phyloP scores from a whole-genome alignment of 1,284 basidiomycete species.

The Xerocomus nothofagi region DNA sequence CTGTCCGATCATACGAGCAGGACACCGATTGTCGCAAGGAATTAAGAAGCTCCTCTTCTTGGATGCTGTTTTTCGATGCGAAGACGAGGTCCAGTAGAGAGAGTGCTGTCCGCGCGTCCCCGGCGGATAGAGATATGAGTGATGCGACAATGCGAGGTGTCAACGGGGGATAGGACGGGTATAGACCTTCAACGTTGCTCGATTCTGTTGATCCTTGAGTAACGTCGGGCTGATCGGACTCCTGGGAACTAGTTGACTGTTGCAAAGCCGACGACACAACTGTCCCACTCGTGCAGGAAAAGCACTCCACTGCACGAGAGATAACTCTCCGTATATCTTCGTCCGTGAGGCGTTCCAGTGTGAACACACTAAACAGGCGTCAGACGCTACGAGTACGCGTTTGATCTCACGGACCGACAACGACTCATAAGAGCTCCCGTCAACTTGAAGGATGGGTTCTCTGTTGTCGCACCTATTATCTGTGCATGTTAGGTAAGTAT shows the following conservation, averaged over 20 bases:
- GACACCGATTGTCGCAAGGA: constrained; percentile 57
- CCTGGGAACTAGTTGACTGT: constrained; percentile 13
- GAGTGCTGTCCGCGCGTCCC: constrained; percentile 72
- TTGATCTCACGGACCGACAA: constrained; percentile 58
- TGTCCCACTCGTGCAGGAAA: constrained; percentile 24
- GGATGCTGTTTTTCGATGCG: constrained; percentile 38
- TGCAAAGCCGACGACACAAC: not conserved
- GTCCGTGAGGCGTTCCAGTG: constrained; percentile 60
- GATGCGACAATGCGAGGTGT: constrained; percentile 49
- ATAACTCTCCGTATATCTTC: constrained; percentile 57
- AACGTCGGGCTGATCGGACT: constrained; percentile 9
- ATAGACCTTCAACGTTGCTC: constrained; percentile 11
- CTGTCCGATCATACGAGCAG: constrained; percentile 70
- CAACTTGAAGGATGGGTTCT: constrained; percentile 89
- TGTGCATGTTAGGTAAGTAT: constrained; percentile 31
- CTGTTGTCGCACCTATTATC: constrained; percentile 88
- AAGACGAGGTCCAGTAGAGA: constrained; percentile 66
- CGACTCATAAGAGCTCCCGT: constrained; percentile 78
- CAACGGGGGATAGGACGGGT: constrained; percentile 44
- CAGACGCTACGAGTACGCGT: constrained; percentile 7
- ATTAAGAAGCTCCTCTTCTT: constrained; percentile 47
- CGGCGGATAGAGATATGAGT: constrained; percentile 58
- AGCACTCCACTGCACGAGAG: constrained; percentile 47
- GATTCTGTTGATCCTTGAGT: constrained; percentile 22
- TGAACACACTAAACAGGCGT: constrained; percentile 53